Conservation (phyloP, 495 filamentous ascomycete genomes). For the Trichoderma gamsii region DNA sequence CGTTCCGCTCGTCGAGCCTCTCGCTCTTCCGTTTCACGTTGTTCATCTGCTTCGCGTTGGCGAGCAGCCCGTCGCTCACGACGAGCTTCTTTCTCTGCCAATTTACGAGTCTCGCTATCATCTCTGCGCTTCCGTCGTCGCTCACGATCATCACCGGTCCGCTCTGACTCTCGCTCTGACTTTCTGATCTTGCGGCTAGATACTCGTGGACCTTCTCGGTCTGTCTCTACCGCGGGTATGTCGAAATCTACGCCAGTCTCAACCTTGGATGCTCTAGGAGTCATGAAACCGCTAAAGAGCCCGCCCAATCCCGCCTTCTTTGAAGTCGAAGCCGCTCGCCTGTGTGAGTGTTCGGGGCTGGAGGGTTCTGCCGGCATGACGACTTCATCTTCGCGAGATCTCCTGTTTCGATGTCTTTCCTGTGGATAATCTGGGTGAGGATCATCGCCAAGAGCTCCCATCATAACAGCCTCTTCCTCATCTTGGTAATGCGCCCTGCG, state of each 20-base stretch:
- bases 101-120: constrained; percentile 40
- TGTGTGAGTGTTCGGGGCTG: constrained; percentile 31
- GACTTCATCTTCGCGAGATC: constrained; percentile 42
- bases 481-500: constrained; percentile 22
- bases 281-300: constrained; percentile 39
- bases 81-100: constrained; percentile 47
- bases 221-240: constrained; percentile 37
- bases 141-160: constrained; percentile 38
- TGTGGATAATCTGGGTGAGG: constrained; percentile 23
- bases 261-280: constrained; percentile 23
- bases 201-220: constrained; percentile 49
- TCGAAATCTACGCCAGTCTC: constrained; percentile 21
- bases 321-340: constrained; percentile 36
- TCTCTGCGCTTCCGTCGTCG: constrained; percentile 39
- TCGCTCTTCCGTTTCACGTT: constrained; percentile 33
- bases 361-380: constrained; percentile 31
- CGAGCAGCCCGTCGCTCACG: constrained; percentile 44
- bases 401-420: constrained; percentile 20
- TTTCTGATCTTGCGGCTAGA: constrained; percentile 41
- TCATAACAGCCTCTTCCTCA: constrained; percentile 46
- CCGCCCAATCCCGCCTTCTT: constrained; percentile 36
- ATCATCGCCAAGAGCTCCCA: constrained; percentile 24
- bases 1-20: constrained; percentile 41
- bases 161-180: constrained; percentile 42
- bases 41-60: constrained; percentile 38